Evolutionary conservation across 164 flowering plant genomes (phyloP), one percentile per base, ranked within the genome.

Genomic region (Tetrastigma voinierianum): DNA sequence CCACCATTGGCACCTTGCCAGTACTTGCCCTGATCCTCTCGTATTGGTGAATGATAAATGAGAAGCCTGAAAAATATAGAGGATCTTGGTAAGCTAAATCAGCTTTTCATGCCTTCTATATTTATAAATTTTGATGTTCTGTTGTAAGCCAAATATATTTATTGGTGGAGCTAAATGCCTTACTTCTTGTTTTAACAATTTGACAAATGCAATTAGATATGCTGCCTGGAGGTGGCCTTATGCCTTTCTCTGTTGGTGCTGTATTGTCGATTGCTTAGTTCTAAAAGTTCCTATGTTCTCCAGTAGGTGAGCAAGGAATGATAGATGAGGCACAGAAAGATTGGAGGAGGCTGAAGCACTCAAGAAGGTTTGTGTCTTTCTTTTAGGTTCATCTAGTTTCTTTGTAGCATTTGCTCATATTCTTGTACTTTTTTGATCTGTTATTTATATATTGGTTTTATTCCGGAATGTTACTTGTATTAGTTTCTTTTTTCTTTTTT

Each of bases 261-360:
- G 40, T 3, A 32, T 32, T 32, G 40, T 3, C 6, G 40, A 0
- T 48, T 46, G 4, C 48, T 19, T 2, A 21, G 11, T 54, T 24
- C 6, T 43, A 47, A 55, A 64, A 10, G 57, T 58, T 47, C 64
- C 58, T 62, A n/a, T 62, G 53, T 54, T 68, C 0, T 77, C 54
- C 67, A 91, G n/a, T n/a, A 91, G 98, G 98, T 82, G 98, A 94
- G 80, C 93, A 90, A 81, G 98, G 98, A 60, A 82, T 94, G 95
- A 84, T 94, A 19, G 98, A 94, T 71, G 98, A 94, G 78, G 98
- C 98, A 67, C 96, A 92, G 46, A 94, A 89, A 74, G 96, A 68
- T 46, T 94, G 77, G 98, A 94, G 73, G 97, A 94, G 72, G 98
- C 98, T 69, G 98, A 94, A 80, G 97, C 97, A 54, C 86, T 94